Percentiles rank a stretch among this genome's conserved stretches.
These are phyloP conservation scores for Candida buenavistaensis DNA, from an alignment of 1,139 yeast species.

Conservation along the genomic window DNA sequence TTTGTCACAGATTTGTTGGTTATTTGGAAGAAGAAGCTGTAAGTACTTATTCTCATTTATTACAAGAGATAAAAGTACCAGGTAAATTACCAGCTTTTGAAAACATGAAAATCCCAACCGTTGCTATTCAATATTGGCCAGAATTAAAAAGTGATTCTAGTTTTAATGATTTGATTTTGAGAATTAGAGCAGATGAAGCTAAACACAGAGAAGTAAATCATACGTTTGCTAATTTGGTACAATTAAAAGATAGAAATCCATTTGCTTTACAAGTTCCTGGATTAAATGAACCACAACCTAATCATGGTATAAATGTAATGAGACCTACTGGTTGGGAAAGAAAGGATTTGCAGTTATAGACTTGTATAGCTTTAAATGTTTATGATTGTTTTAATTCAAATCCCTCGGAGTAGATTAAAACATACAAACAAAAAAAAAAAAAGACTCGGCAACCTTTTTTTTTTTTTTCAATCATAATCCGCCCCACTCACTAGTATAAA, in stretches of 20 bases:
- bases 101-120: slow-evolving; percentile 46
- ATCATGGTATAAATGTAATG: slow-evolving; percentile 46
- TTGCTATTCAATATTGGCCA: slow-evolving; percentile 66
- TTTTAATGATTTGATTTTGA: slow-evolving; percentile 59
- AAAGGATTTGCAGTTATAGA: slow-evolving; percentile 37
- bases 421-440: too few relatives aligned
- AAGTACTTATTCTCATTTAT: slow-evolving; percentile 63
- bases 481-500: too few relatives aligned
- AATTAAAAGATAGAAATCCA: slow-evolving; percentile 62
- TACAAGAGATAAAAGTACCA: slow-evolving; percentile 54
- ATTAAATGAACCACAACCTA: slow-evolving; percentile 52
- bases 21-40: slow-evolving; percentile 81
- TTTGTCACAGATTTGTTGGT: slow-evolving; percentile 78
- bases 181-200: slow-evolving; percentile 65
- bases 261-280: slow-evolving; percentile 52
- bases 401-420: too few relatives aligned
- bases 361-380: too few relatives aligned
- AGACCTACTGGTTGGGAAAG: slow-evolving; percentile 66
- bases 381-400: too few relatives aligned
- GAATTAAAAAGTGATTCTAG: slow-evolving; percentile 49
- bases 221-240: slow-evolving; percentile 66
- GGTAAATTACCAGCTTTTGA: slow-evolving; percentile 55
- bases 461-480: too few relatives aligned
- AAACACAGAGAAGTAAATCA: slow-evolving; percentile 79
- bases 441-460: too few relatives aligned